A percentile compares a stretch with the other conserved stretches of the same genome.
Evolutionary conservation across 495 filamentous ascomycete species (phyloP).

Genomic region (Penicillium bovifimosum): DNA sequence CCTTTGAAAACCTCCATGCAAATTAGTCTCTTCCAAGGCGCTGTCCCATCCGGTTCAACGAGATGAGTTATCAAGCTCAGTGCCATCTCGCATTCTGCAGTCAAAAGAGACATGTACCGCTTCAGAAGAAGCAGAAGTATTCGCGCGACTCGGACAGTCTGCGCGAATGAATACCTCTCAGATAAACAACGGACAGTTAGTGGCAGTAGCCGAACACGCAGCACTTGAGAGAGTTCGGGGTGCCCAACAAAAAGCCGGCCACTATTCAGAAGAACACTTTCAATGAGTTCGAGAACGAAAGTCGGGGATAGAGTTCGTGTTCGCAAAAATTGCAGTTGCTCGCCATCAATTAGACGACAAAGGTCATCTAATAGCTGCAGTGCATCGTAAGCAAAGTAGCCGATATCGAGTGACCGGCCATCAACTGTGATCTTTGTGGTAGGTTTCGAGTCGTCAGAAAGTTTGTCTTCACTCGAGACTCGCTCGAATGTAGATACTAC

Average conservation of each 20-base stretch:
- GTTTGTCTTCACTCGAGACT: constrained; percentile 75
- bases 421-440: constrained; percentile 40
- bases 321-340: constrained; percentile 71
- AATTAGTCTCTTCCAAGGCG: constrained; percentile 76
- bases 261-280: constrained; percentile 82
- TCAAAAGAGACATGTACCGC: constrained; percentile 66
- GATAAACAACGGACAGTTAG: constrained; percentile 72
- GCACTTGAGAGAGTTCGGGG: constrained; percentile 71
- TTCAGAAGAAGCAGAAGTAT: constrained; percentile 76
- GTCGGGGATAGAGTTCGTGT: constrained; percentile 70
- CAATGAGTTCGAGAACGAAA: constrained; percentile 85
- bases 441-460: constrained; percentile 39
- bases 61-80: constrained; percentile 80
- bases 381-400: constrained; percentile 78
- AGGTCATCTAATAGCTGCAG: constrained; percentile 83
- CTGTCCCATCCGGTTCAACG: constrained; percentile 73
- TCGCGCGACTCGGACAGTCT: constrained; percentile 73
- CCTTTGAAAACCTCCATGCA: constrained; percentile 88
- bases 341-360: constrained; percentile 79
- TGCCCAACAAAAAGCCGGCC: constrained; percentile 71
- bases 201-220: constrained; percentile 78
- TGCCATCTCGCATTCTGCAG: constrained; percentile 77
- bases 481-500: constrained; percentile 91
- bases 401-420: constrained; percentile 58
- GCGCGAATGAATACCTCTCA: constrained; percentile 72